These are phyloP conservation scores for Arthroderma uncinatum DNA, from an alignment of 2,329 filamentous ascomycete species.

Conservation along the genomic window DNA sequence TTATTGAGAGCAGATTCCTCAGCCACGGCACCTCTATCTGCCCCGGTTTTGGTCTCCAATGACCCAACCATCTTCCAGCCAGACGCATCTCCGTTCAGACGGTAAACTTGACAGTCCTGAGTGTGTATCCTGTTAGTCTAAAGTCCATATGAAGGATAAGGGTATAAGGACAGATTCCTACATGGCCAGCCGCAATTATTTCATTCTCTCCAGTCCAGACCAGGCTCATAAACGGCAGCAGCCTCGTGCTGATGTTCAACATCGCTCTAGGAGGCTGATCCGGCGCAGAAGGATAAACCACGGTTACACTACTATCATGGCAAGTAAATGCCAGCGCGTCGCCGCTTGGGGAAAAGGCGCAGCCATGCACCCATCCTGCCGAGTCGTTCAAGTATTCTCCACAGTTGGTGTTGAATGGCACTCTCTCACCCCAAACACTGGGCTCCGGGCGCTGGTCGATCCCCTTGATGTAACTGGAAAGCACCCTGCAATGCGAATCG, in stretches of 20 bases:
- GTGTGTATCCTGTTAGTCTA: conserved; percentile 1
- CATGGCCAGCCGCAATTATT: conserved; percentile 90
- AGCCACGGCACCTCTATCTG: conserved; percentile 48
- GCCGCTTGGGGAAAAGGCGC: conserved; percentile 84
- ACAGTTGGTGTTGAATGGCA: conserved; percentile 97
- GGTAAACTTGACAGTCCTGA: conserved; percentile 70
- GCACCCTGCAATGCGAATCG: conserved; percentile 88
- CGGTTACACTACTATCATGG: conserved; percentile 91
- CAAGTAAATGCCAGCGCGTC: conserved; percentile 87
- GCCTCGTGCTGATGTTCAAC: conserved; percentile 76
- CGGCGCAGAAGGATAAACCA: conserved; percentile 85
- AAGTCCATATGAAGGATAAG: background rate
- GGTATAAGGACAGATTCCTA: conserved; percentile 21
- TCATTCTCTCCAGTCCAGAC: conserved; percentile 87
- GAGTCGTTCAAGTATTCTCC: conserved; percentile 94
- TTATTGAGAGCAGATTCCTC: conserved; percentile 95
- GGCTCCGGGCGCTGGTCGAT: conserved; percentile 77
- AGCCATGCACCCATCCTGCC: conserved; percentile 90
- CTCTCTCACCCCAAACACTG: conserved; percentile 81
- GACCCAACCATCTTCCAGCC: conserved; percentile 80
- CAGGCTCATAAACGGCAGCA: conserved; percentile 83
- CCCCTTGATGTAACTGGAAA: conserved; percentile 93
- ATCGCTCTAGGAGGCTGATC: conserved; percentile 88
- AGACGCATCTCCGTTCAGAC: conserved; percentile 63
- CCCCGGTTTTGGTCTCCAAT: conserved; percentile 60